These are phyloP conservation scores for Calocera viscosa DNA, from an alignment of 768 basidiomycete species.

Conservation along the genomic window DNA sequence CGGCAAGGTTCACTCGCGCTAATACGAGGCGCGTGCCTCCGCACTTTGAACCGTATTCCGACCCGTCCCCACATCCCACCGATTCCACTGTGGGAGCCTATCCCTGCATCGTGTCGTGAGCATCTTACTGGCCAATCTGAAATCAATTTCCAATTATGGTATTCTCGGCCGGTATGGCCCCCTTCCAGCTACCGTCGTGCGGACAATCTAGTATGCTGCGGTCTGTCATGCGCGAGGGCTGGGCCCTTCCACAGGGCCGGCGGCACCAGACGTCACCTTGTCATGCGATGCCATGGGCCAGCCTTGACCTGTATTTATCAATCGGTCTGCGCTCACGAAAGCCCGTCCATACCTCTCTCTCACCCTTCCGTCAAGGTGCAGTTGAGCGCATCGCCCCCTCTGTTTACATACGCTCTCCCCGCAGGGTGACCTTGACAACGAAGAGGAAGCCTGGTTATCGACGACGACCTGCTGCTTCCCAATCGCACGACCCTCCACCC, in stretches of 20 bases:
- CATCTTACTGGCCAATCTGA: not conserved
- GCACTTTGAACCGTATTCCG: slow-evolving; percentile 3
- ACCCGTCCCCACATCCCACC: not conserved
- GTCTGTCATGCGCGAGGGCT: not conserved
- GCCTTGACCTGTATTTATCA: slow-evolving; percentile 2
- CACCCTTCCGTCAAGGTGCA: slow-evolving; percentile 8
- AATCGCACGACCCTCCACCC: not conserved
- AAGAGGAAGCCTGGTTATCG: not conserved
- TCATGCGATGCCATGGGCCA: not conserved
- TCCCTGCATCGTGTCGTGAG: not conserved
- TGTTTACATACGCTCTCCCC: not conserved
- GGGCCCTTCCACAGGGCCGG: not conserved
- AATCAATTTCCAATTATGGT: not conserved
- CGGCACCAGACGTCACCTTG: not conserved
- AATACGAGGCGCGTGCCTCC: slow-evolving; percentile 9
- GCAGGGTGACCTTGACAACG: not conserved
- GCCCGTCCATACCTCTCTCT: slow-evolving; percentile 8
- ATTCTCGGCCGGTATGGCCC: not conserved
- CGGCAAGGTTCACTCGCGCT: not conserved
- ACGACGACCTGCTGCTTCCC: not conserved
- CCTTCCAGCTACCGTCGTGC: not conserved
- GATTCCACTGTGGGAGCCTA: not conserved
- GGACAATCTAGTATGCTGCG: not conserved
- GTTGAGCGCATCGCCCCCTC: not conserved
- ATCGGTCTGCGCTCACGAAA: not conserved